Evolutionary conservation across 2,329 filamentous ascomycete species (phyloP).

Genomic region (Fusarium euwallaceae): DNA sequence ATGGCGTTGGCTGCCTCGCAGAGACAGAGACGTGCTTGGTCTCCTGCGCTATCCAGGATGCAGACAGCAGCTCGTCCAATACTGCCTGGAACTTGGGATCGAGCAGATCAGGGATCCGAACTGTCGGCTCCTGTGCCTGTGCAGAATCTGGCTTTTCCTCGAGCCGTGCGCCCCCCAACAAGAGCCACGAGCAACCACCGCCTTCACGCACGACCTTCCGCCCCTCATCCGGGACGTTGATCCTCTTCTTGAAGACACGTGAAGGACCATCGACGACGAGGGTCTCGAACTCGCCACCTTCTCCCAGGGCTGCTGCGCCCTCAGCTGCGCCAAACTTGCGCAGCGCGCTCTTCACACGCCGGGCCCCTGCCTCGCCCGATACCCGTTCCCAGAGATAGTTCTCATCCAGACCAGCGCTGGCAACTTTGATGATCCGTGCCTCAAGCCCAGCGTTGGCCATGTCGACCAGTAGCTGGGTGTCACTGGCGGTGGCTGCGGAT

Average conservation of each 20-base stretch:
- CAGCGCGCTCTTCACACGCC: conserved; percentile 66
- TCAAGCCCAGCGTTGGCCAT: conserved; percentile 85
- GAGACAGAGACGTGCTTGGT: conserved; percentile 12
- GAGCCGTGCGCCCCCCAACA: conserved; percentile 69
- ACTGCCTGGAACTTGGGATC: conserved; percentile 70
- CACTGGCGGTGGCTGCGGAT: conserved; percentile 51
- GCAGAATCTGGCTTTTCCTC: conserved; percentile 54
- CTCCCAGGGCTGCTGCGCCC: conserved; percentile 81
- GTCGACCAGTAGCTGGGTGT: conserved; percentile 77
- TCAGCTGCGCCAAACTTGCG: conserved; percentile 75
- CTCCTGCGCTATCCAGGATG: conserved; percentile 17
- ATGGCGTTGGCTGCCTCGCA: conserved; percentile 4
- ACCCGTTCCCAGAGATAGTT: conserved; percentile 85
- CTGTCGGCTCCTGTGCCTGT: conserved; percentile 31
- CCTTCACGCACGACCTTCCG: conserved; percentile 72
- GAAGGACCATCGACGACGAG: conserved; percentile 85
- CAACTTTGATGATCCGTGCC: conserved; percentile 94
- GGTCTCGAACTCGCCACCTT: conserved; percentile 97
- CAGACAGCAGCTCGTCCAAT: conserved; percentile 49
- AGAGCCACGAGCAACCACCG: conserved; percentile 82
- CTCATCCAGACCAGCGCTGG: conserved; percentile 88
- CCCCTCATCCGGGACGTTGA: conserved; percentile 70
- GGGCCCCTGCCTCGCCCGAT: conserved; percentile 65
- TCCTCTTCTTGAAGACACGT: conserved; percentile 77
- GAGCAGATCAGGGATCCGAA: conserved; percentile 74